Percentiles rank a stretch among this genome's conserved stretches.
Conservation (phyloP, 1,139 yeast species). For the Kodamaea ohmeri region DNA sequence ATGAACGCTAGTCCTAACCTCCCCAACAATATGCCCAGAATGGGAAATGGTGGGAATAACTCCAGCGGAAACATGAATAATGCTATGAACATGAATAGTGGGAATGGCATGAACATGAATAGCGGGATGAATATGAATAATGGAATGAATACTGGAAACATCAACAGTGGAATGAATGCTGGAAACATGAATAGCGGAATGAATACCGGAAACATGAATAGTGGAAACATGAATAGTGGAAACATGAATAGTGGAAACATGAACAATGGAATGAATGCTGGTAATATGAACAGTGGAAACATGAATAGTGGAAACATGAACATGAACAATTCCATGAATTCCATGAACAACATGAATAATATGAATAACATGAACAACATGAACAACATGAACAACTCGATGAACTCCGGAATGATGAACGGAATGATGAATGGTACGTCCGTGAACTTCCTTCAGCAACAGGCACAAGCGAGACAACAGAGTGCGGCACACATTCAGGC, state of each 20-base stretch:
- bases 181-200: slow-evolving; percentile 1
- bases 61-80: slow-evolving; percentile 8
- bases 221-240: slow-evolving; percentile 3
- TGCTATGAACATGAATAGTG: slow-evolving; percentile 5
- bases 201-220: slow-evolving; percentile 9
- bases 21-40: too few species aligned
- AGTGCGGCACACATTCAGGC: slow-evolving; percentile 36
- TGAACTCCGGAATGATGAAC: slow-evolving; percentile 14
- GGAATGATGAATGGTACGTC: slow-evolving; percentile 1
- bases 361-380: slow-evolving; percentile 15
- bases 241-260: slow-evolving; percentile 14
- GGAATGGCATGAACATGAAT: not conserved
- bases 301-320: slow-evolving; percentile 19
- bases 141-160: slow-evolving; percentile 5
- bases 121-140: slow-evolving; percentile 8
- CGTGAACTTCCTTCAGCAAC: slow-evolving; percentile 43
- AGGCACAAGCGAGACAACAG: slow-evolving; percentile 51
- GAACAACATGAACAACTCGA: slow-evolving; percentile 15
- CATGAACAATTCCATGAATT: slow-evolving; percentile 8
- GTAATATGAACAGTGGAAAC: slow-evolving; percentile 13
- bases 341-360: slow-evolving; percentile 4
- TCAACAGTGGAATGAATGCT: slow-evolving; percentile 8
- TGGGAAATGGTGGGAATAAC: too few species aligned
- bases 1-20: too few species aligned
- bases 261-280: slow-evolving; percentile 12